Evolutionary conservation across 441 rosid genomes (phyloP).

Genomic region (Pelargonium myrrhifolium): DNA sequence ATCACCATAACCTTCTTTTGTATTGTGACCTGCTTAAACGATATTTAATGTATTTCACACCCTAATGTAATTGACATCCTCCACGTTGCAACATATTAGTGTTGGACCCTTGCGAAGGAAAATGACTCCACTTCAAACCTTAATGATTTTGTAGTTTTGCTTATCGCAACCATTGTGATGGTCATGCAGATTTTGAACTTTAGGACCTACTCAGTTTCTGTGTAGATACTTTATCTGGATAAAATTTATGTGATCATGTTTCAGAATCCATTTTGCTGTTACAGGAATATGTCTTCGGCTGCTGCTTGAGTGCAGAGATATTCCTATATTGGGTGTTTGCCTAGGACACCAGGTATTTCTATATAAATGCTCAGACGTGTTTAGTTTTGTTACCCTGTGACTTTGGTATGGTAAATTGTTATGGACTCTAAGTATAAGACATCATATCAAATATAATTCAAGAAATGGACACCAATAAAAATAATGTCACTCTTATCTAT

Average conservation of each 20-base stretch:
- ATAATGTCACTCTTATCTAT: too few species aligned
- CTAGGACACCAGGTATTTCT: slow-evolving; percentile 86
- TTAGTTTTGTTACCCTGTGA: neutral
- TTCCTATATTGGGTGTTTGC: slow-evolving; percentile 90
- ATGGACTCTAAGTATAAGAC: too few species aligned
- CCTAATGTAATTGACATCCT: neutral
- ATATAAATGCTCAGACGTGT: neutral
- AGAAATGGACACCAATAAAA: too few species aligned
- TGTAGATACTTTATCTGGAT: slow-evolving; percentile 6
- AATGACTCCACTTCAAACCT: neutral
- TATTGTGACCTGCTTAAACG: neutral
- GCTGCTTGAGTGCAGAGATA: slow-evolving; percentile 72
- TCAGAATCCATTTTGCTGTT: slow-evolving; percentile 25
- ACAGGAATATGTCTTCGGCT: slow-evolving; percentile 84
- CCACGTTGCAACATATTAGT: neutral
- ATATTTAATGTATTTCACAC: neutral
- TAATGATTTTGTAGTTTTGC: neutral
- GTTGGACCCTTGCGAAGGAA: neutral
- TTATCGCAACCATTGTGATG: neutral
- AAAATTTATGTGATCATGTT: slow-evolving; percentile 12
- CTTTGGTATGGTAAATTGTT: too few species aligned
- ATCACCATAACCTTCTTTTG: neutral
- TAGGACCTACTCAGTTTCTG: slow-evolving; percentile 7
- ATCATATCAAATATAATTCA: too few species aligned
- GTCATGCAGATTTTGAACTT: neutral